Conservation (phyloP, 2,329 filamentous ascomycete genomes). For the Lecanicillium sp. region DNA sequence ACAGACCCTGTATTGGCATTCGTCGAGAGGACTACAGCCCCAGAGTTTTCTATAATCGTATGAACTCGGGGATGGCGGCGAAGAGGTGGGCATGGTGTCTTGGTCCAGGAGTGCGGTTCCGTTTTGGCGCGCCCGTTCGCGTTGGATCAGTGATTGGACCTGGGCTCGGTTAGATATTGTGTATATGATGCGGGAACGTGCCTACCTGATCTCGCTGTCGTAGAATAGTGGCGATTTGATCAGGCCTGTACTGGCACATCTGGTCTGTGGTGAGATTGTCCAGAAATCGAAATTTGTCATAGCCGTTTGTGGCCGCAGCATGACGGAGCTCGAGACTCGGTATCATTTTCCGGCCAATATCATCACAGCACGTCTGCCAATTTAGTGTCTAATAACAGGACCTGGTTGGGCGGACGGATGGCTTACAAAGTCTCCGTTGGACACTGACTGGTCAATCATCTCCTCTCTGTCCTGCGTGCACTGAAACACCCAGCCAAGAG, state of each 20-base stretch:
- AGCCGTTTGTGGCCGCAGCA: conserved; percentile 31
- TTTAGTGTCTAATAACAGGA: too few species aligned
- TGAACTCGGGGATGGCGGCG: conserved; percentile 9
- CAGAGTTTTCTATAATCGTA: conserved; percentile 26
- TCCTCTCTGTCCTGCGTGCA: conserved; percentile 59
- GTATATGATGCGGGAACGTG: neutral
- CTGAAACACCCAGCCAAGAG: conserved; percentile 65
- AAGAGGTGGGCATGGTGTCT: conserved; percentile 11
- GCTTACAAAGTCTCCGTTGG: conserved; percentile 14
- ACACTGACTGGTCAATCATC: conserved; percentile 22
- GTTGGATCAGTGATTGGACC: conserved; percentile 25
- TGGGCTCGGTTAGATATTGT: conserved; percentile 13
- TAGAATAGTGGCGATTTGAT: conserved; percentile 40
- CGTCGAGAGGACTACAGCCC: conserved; percentile 26
- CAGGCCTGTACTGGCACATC: conserved; percentile 35
- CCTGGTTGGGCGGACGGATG: too few species aligned
- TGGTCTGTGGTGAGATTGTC: conserved; percentile 34
- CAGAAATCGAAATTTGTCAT: conserved; percentile 36
- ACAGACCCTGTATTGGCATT: conserved; percentile 46
- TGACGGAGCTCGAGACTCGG: conserved; percentile 26
- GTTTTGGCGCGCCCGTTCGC: conserved; percentile 17
- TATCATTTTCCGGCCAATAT: conserved; percentile 24
- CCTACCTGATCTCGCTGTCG: conserved; percentile 42
- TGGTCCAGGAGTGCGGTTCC: conserved; percentile 15
- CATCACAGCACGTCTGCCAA: conserved; percentile 19